Base-by-base conservation (phyloP, 1,139 yeast species). In the Blastobotrys capitulatus region DNA sequence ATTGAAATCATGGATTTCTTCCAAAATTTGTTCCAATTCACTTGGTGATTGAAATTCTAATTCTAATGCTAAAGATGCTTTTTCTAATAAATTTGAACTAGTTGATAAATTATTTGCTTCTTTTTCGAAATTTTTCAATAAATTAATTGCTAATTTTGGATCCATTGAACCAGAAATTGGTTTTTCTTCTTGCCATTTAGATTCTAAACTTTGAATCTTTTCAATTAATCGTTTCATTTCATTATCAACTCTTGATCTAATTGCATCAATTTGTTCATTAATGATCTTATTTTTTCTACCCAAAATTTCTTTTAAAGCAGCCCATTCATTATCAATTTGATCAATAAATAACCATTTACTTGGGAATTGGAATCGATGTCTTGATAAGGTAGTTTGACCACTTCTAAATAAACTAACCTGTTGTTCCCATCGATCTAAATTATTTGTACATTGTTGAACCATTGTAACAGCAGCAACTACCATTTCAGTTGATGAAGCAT, bases 281-380 rank as follows among this genome's bases (percentile, higher is more conserved):
- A 86, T 67, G 6, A 71, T 58, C 1, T 56, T 54, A 4, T 64
- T 59, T 54, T 77, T 77, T 34, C 66, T 65, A 0, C 58, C 59
- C 27, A 80, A 54, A 2, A 82, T 64, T 19, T 78, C 74, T 0
- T 61, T 56, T 9, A 86, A 62, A 6, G 78, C 71, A 0, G 71
- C 62, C 52, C 76, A 63, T 48, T 78, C 79, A 50, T 71, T 73
- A 26, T 79, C 82, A 1, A 87, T 57, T 57, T 86, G 94, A 43
- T 85, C 94, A 40, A 72, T 71, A 60, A 71, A 78, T 1, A 82
- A 55, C 87, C 92, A 85, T 26, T 75, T 74, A 0, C 63, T 45
- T 0, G 83, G 78, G 49, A 80, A 75, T 38, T 71, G 72, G 57
- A 69, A 75, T 40, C 84, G 68, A 36, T 73, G 70, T 35, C 74